These are phyloP conservation scores for Pseudogymnoascus sp. DNA, from an alignment of 2,329 filamentous ascomycete genomes.

Conservation along the genomic window DNA sequence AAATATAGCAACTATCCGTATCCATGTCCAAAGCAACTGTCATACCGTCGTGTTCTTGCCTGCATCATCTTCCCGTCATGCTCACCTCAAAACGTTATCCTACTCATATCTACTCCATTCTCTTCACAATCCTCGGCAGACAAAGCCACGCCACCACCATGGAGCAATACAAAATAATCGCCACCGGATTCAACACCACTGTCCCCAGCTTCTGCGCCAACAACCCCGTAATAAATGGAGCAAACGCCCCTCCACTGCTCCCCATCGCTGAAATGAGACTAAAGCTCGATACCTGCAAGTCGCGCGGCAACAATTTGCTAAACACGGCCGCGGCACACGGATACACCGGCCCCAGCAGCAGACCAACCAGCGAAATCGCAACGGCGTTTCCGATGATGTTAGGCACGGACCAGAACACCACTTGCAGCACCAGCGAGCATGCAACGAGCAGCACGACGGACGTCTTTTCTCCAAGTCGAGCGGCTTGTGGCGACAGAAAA, in stretches of 20 bases:
- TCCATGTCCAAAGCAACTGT: neutral
- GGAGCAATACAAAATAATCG: slow-evolving; percentile 53
- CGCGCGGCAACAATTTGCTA: slow-evolving; percentile 48
- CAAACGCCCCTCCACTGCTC: slow-evolving; percentile 59
- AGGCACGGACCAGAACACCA: slow-evolving; percentile 72
- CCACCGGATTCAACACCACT: slow-evolving; percentile 47
- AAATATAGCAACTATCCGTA: neutral
- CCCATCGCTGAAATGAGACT: slow-evolving; percentile 63
- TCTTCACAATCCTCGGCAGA: slow-evolving; percentile 51
- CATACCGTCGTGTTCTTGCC: neutral
- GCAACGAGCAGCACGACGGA: slow-evolving; percentile 57
- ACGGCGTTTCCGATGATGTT: slow-evolving; percentile 66
- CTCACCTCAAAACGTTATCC: neutral
- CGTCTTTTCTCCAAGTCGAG: slow-evolving; percentile 59
- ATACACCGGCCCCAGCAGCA: slow-evolving; percentile 72
- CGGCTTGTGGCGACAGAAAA: slow-evolving; percentile 56
- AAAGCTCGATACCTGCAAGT: slow-evolving; percentile 54
- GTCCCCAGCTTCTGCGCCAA: slow-evolving; percentile 39
- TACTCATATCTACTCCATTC: slow-evolving; percentile 40
- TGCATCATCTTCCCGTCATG: neutral
- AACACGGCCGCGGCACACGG: slow-evolving; percentile 63
- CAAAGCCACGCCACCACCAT: slow-evolving; percentile 61
- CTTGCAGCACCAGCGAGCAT: slow-evolving; percentile 58
- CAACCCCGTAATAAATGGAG: slow-evolving; percentile 43
- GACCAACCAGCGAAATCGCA: slow-evolving; percentile 59